These are phyloP conservation scores for Astrocystis sublimbata DNA, from an alignment of 495 filamentous ascomycete species.

Conservation along the genomic window DNA sequence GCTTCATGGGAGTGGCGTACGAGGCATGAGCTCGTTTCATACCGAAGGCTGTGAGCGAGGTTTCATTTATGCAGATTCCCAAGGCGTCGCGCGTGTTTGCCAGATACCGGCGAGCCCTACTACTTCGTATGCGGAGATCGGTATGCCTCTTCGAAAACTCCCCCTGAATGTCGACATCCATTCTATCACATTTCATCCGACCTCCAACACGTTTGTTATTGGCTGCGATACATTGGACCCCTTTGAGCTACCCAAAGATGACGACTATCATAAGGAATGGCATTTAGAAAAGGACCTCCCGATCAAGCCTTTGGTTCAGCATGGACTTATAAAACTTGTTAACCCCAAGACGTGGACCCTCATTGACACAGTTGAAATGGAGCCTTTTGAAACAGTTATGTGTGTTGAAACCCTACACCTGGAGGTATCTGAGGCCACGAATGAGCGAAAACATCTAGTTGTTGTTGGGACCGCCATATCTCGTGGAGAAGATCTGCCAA, in stretches of 20 bases:
- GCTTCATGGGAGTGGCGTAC: constrained; percentile 63
- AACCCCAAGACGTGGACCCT: constrained; percentile 73
- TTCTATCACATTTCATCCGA: constrained; percentile 71
- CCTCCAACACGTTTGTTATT: constrained; percentile 72
- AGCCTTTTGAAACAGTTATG: constrained; percentile 71
- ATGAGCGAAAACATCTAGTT: constrained; percentile 77
- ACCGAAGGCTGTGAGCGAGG: constrained; percentile 73
- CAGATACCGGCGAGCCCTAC: constrained; percentile 62
- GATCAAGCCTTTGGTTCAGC: constrained; percentile 68
- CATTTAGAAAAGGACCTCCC: constrained; percentile 61
- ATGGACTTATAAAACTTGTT: constrained; percentile 70
- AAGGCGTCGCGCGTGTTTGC: constrained; percentile 65
- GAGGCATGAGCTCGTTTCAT: constrained; percentile 70
- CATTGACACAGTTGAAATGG: constrained; percentile 72
- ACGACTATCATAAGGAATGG: constrained; percentile 82
- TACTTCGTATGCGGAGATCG: constrained; percentile 66
- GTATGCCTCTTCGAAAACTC: constrained; percentile 70
- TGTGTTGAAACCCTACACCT: constrained; percentile 81
- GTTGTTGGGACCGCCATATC: constrained; percentile 81
- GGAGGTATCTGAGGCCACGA: constrained; percentile 85
- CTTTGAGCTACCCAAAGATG: constrained; percentile 81
- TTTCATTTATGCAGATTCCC: constrained; percentile 73
- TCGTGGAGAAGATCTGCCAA: constrained; percentile 84
- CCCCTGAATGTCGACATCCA: constrained; percentile 69
- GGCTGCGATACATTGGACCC: constrained; percentile 64